Evolutionary conservation across 176 grass and related monocot genomes (phyloP), one percentile per base, ranked within the genome.

Genomic region (Saccharum spontaneum): DNA sequence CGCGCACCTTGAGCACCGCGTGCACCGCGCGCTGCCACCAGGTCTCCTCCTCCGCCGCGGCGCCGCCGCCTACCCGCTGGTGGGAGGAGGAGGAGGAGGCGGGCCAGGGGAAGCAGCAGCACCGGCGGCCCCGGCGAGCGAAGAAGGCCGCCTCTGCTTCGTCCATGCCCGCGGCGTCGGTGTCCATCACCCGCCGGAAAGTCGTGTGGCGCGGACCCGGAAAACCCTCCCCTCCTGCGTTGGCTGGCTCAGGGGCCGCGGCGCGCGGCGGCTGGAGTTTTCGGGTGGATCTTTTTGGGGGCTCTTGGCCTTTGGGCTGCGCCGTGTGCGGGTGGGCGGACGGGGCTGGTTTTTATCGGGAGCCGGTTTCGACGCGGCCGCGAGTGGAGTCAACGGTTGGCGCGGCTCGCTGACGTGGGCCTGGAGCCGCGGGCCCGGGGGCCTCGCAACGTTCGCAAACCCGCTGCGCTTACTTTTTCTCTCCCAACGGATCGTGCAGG

Each of bases 1-100:
- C 94, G 44, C 93, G 88, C 52, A 91, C 84, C 90, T 94, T 99
- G 86, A 97, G 91, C 2, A 88, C 28, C 17, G 86, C 87, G 37
- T 85, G 83, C 79, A 68, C 76, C 17, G 82, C 63, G 34, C 81
- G 81, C 81, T 57, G 81, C 85, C 85, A 91, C 85, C 76, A 91
- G 34, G 43, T 55, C 63, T 87, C 77, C 41, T 91, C 81, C 43
- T 77, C 85, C 31, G 1, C 73, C 4, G 38, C 68, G 9, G 34
- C 34, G 34, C 34, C 34, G 34, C 34, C 67, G 69, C 75, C 85
- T 24, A 81, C 7, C 50, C 77, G 62, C 41, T 88, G 85, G 64
- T 91, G 85, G 26, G 26, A 61, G 57, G 57, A 61, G 14, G 57
- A 61, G 14, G 79, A 23, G 28, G 87, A 15, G n/a, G 73, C 37